Evolutionary conservation across 2,329 filamentous ascomycete species (phyloP), one percentile per base, ranked within the genome.

Genomic region (Lachnum nothofagi): DNA sequence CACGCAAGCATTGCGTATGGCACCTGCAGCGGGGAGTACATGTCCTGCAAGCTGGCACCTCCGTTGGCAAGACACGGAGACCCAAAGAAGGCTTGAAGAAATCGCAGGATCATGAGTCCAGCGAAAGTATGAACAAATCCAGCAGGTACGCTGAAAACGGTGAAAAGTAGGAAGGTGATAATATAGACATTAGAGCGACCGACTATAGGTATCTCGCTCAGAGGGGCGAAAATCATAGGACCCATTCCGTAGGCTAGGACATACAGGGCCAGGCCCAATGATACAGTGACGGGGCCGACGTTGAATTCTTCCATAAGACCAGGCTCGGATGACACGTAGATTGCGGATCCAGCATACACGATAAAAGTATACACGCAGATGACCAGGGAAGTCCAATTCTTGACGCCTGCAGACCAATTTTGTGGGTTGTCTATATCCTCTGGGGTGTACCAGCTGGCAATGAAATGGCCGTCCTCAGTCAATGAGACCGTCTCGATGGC

Each of bases 111-210:
- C 57, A 85, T 72, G 5, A 88, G 68, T 0, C 80, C 79, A 0
- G 76, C 66, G 45, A 80, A 83, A 65, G 80, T 83, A 27, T 75
- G 65, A 3, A 78, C 78, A 0, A 86, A 64, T 0, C 80, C 79
- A 0, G 81, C 77, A 0, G 83, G 82, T 22, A 87, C 73, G 5
- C 74, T 77, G 5, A 88, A 65, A 51, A 86, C 73, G 47, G 85
- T 78, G 60, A 86, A 88, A 22, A 86, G 70, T 47, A 76, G 75
- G 67, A 86, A 83, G 7, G 82, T 82, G 57, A 78, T 63, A 40
- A 85, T 76, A 65, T 87, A 87, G 2, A 83, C 76, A 1, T 78
- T 76, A 60, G 83, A 87, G 5, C 83, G 74, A 1, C 85, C 84
- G 46, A 86, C 74, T 38, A 72, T 61, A 0, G 83, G 80, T 23